A percentile compares a stretch with the other conserved stretches of the same genome.
Conservation (phyloP, 1,284 basidiomycete genomes). For the Sutorius eximius region DNA sequence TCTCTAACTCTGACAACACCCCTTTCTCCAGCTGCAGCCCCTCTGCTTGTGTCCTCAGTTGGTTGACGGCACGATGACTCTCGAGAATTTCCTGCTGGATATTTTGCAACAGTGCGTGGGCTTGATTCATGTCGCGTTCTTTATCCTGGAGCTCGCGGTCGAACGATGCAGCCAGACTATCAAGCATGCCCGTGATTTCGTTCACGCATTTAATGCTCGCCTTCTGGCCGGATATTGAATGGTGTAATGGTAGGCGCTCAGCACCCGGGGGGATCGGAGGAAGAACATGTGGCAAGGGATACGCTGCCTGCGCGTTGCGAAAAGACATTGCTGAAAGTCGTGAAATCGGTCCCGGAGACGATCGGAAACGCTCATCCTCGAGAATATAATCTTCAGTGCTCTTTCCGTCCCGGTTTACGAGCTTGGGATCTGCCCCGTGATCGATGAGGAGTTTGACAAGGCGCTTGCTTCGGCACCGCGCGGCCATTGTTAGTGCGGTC, state of each 20-base stretch:
- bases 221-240: slow-evolving; percentile 85
- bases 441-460: slow-evolving; percentile 95
- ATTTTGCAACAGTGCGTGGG: slow-evolving; percentile 81
- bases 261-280: slow-evolving; percentile 48
- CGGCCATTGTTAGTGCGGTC: slow-evolving; percentile 96
- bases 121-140: slow-evolving; percentile 90
- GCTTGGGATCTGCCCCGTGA: slow-evolving; percentile 95
- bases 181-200: slow-evolving; percentile 86
- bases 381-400: slow-evolving; percentile 98
- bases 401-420: slow-evolving; percentile 94
- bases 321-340: slow-evolving; percentile 64
- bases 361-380: slow-evolving; percentile 96
- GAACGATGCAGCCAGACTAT: slow-evolving; percentile 88
- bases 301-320: slow-evolving; percentile 58
- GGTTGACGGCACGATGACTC: slow-evolving; percentile 73
- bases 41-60: slow-evolving; percentile 70
- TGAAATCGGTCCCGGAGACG: slow-evolving; percentile 79
- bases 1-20: slow-evolving; percentile 63
- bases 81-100: slow-evolving; percentile 94
- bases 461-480: slow-evolving; percentile 94
- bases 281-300: slow-evolving; percentile 37
- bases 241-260: slow-evolving; percentile 75
- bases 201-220: slow-evolving; percentile 84
- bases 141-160: slow-evolving; percentile 92
- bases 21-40: slow-evolving; percentile 65